phyloP scores from a whole-genome alignment of 306 rosid species.

The Ormosia semicastrata region DNA sequence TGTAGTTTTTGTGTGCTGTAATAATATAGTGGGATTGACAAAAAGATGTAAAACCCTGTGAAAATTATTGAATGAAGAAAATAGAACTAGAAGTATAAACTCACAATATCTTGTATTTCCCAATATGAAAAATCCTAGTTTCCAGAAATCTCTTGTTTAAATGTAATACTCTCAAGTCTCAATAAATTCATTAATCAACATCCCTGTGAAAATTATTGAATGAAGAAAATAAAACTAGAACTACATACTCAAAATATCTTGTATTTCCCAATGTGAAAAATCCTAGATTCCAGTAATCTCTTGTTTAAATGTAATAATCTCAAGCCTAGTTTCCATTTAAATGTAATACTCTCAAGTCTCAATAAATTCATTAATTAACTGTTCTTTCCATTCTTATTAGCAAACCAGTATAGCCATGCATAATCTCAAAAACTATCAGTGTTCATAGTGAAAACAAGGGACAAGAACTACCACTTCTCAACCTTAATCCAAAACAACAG shows the following conservation, averaged over 20 bases:
- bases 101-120: background rate
- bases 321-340: constrained; percentile 2
- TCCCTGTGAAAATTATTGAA: background rate
- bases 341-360: background rate
- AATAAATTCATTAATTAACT: constrained; percentile 5
- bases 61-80: constrained; percentile 8
- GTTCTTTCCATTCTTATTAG: background rate
- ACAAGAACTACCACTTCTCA: background rate
- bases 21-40: background rate
- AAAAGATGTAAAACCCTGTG: background rate
- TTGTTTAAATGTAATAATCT: background rate
- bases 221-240: background rate
- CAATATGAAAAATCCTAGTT: background rate
- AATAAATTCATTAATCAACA: background rate
- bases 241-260: background rate
- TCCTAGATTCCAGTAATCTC: background rate
- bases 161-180: background rate
- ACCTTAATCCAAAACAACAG: background rate
- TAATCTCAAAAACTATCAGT: background rate
- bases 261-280: constrained; percentile 1
- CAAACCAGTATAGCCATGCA: background rate
- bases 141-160: background rate
- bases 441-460: background rate
- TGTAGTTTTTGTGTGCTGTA: background rate
- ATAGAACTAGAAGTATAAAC: background rate